A percentile compares a stretch with the other conserved stretches of the same genome.
Evolutionary conservation across 345 rosid species (phyloP).

Genomic region (Aquilaria yunnanensis): DNA sequence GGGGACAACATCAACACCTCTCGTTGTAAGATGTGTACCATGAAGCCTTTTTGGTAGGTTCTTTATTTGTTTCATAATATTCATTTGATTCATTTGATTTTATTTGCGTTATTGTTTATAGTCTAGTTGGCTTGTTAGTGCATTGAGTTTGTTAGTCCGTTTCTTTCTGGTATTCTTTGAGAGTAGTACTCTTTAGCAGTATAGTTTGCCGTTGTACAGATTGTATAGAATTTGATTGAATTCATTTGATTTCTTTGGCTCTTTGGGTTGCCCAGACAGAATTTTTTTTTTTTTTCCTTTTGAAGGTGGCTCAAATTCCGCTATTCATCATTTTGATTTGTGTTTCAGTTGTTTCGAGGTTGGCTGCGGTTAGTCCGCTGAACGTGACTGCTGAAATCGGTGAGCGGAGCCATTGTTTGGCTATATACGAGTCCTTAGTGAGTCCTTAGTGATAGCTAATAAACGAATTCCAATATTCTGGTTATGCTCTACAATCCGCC

Average conservation of each 20-base stretch:
- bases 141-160: slow-evolving; percentile 9
- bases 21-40: slow-evolving; percentile 36
- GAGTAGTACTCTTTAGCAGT: slow-evolving; percentile 21
- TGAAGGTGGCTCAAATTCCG: too few relatives aligned
- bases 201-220: not conserved
- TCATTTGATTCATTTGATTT: slow-evolving; percentile 40
- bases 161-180: slow-evolving; percentile 21
- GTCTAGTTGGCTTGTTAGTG: slow-evolving; percentile 11
- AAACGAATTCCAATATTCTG: too few relatives aligned
- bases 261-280: too few relatives aligned
- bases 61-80: slow-evolving; percentile 14
- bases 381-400: too few relatives aligned
- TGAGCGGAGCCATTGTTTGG: too few relatives aligned
- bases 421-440: too few relatives aligned
- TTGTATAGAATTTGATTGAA: not conserved
- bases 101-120: not conserved
- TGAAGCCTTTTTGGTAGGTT: slow-evolving; percentile 13
- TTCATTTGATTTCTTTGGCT: not conserved
- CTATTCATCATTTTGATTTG: too few relatives aligned
- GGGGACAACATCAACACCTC: slow-evolving; percentile 28
- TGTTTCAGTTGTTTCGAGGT: too few relatives aligned
- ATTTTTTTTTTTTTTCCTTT: too few relatives aligned
- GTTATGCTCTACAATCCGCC: too few relatives aligned
- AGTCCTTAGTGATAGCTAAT: too few relatives aligned
- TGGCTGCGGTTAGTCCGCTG: too few relatives aligned